Evolutionary conservation across 345 rosid species (phyloP).

Genomic region (Psidium guajava): DNA sequence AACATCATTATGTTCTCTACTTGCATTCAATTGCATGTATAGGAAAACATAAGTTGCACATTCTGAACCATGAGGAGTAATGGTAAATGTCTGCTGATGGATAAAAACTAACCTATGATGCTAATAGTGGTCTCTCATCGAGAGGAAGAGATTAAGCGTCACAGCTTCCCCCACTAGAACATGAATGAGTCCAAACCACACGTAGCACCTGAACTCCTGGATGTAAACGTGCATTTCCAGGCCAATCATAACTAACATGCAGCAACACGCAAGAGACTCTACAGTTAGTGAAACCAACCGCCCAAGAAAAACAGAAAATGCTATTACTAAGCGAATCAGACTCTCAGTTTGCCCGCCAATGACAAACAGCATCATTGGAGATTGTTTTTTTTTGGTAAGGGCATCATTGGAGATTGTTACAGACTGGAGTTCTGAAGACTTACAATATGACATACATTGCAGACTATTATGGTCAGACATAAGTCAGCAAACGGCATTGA

Average conservation of each 20-base stretch:
- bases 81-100: not conserved
- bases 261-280: conserved; percentile 76
- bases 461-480: not conserved
- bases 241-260: conserved; percentile 50
- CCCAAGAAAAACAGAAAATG: not conserved
- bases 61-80: not conserved
- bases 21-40: not conserved
- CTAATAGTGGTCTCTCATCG: conserved; percentile 32
- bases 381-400: too few relatives aligned
- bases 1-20: not conserved
- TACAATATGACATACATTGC: not conserved
- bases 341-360: not conserved
- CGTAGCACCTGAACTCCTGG: conserved; percentile 74
- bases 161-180: conserved; percentile 80
- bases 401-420: not conserved
- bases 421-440: not conserved
- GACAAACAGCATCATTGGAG: not conserved
- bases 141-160: conserved; percentile 56
- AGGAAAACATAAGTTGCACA: not conserved
- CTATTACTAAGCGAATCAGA: not conserved
- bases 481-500: not conserved
- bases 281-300: conserved; percentile 51
- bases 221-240: conserved; percentile 61
- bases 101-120: conserved; percentile 20
- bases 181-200: conserved; percentile 68